phyloP scores from a whole-genome alignment of 495 filamentous ascomycete species.

The Penicillium flavigenum region DNA sequence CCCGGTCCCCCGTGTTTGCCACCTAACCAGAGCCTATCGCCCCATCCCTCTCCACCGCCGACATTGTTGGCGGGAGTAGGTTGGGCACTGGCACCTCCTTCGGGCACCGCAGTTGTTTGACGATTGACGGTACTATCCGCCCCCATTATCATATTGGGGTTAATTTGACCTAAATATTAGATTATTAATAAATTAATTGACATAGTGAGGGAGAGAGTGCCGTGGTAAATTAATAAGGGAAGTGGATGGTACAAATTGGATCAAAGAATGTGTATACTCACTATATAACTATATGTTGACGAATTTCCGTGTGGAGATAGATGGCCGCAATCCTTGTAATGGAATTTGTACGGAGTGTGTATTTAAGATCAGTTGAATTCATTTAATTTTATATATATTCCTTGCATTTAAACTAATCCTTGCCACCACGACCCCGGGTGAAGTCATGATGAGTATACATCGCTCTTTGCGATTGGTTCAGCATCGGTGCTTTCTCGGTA shows the following conservation, averaged over 20 bases:
- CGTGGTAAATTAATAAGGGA: background rate
- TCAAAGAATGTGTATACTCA: background rate
- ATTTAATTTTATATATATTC: background rate
- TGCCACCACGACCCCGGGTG: conserved; percentile 15
- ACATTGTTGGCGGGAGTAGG: conserved; percentile 40
- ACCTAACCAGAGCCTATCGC: conserved; percentile 25
- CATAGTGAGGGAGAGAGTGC: background rate
- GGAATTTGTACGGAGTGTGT: background rate
- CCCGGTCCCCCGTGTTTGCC: conserved; percentile 26
- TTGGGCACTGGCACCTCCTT: conserved; percentile 29
- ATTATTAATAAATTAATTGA: background rate
- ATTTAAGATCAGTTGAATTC: background rate
- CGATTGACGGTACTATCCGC: conserved; percentile 15
- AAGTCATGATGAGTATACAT: conserved; percentile 25
- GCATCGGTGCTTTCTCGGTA: too few species aligned
- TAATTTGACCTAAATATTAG: background rate
- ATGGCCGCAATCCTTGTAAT: background rate
- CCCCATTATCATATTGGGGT: conserved; percentile 13
- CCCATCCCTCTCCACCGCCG: conserved; percentile 23
- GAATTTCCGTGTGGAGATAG: background rate
- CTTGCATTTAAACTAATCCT: conserved; percentile 4
- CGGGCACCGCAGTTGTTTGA: conserved; percentile 16
- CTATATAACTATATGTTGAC: background rate
- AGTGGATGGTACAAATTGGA: background rate
- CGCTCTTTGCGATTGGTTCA: background rate